Evolutionary conservation across 306 rosid genomes (phyloP).

Genomic region (Quercus rubra): DNA sequence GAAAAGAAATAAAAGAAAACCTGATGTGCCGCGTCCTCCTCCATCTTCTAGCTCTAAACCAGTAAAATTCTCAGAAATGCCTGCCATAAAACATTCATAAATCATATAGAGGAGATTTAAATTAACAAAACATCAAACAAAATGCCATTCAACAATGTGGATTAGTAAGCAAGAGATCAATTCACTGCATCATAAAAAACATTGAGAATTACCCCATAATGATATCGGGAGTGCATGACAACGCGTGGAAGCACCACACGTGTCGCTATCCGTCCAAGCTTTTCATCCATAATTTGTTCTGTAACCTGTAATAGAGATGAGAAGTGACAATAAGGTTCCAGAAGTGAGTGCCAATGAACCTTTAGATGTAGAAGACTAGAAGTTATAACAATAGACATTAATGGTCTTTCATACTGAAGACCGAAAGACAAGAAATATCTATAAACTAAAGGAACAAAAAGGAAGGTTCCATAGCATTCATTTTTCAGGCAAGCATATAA

Average conservation of each 20-base stretch:
- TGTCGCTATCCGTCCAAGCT: slow-evolving; percentile 81
- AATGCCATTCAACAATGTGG: not conserved
- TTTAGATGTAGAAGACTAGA: slow-evolving; percentile 2
- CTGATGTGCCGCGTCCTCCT: slow-evolving; percentile 99
- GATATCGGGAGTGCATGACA: slow-evolving; percentile 92
- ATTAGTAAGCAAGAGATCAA: not conserved
- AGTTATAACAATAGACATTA: not conserved
- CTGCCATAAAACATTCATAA: slow-evolving; percentile 44
- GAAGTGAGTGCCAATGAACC: slow-evolving; percentile 17
- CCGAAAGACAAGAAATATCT: not conserved
- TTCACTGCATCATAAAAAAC: not conserved
- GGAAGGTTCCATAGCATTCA: not conserved
- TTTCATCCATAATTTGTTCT: slow-evolving; percentile 86
- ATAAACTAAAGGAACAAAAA: not conserved
- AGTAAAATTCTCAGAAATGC: slow-evolving; percentile 84
- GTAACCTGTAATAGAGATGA: slow-evolving; percentile 59
- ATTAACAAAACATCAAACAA: not conserved
- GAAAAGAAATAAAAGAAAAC: slow-evolving; percentile 20
- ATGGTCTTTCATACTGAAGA: not conserved
- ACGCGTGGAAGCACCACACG: slow-evolving; percentile 99
- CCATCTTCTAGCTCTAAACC: slow-evolving; percentile 99
- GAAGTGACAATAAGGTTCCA: slow-evolving; percentile 11
- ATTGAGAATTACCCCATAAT: slow-evolving; percentile 62
- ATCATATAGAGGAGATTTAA: not conserved
- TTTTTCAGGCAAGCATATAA: not conserved